A percentile compares a stretch with the other conserved stretches of the same genome.
phyloP scores from a whole-genome alignment of 441 rosid genomes.

The Populus hybrid region DNA sequence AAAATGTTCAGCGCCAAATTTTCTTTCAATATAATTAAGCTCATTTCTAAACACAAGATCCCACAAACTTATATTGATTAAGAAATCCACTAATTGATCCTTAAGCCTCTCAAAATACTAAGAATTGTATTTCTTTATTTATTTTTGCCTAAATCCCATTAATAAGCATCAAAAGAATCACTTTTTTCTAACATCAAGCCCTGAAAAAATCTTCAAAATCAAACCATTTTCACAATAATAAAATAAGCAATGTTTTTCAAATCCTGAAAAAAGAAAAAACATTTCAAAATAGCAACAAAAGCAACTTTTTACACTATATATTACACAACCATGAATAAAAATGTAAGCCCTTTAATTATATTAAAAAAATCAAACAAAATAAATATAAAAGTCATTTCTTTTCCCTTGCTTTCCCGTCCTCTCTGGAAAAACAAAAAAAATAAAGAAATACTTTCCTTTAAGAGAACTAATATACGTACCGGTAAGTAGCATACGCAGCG shows the following conservation, averaged over 20 bases:
- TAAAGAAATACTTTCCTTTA: background rate
- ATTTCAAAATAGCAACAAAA: background rate
- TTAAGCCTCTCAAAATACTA: background rate
- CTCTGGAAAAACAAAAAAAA: background rate
- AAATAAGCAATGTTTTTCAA: background rate
- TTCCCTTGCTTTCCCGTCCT: background rate
- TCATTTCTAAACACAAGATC: background rate
- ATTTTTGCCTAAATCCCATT: background rate
- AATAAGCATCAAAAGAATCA: background rate
- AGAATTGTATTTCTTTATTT: background rate
- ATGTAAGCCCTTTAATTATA: background rate
- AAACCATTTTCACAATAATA: background rate
- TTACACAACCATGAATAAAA: background rate
- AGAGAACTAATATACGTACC: conserved; percentile 11
- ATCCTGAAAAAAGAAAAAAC: background rate
- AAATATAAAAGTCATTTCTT: background rate
- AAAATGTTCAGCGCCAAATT: background rate
- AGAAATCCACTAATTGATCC: background rate
- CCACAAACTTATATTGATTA: background rate
- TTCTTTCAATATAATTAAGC: background rate
- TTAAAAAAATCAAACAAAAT: background rate
- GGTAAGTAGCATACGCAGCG: conserved; percentile 6
- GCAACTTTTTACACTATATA: background rate
- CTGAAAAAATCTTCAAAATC: background rate
- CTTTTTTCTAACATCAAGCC: background rate